A percentile compares a stretch with the other conserved stretches of the same genome.
These are phyloP conservation scores for Exophiala phaeomuriformis DNA, from an alignment of 2,329 filamentous ascomycete genomes.

Conservation along the genomic window DNA sequence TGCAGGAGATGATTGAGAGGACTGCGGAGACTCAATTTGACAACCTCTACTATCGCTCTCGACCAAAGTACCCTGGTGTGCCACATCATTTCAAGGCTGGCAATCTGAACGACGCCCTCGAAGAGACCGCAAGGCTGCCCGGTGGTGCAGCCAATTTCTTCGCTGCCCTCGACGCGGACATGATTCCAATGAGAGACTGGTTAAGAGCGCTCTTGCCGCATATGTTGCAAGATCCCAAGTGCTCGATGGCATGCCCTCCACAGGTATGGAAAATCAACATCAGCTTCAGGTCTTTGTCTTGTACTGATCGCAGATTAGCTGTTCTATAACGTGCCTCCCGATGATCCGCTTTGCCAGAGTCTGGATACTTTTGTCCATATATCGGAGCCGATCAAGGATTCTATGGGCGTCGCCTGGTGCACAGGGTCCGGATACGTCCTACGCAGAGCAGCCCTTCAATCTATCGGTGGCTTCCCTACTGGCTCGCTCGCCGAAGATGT, in stretches of 20 bases:
- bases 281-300: background rate
- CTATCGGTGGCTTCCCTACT: conserved; percentile 28
- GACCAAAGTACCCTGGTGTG: conserved; percentile 27
- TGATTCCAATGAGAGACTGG: conserved; percentile 30
- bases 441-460: conserved; percentile 26
- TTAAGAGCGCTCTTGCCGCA: conserved; percentile 27
- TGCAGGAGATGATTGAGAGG: conserved; percentile 38
- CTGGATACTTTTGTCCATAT: conserved; percentile 25
- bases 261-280: conserved; percentile 15
- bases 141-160: conserved; percentile 25
- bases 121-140: conserved; percentile 16
- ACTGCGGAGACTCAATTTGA: conserved; percentile 25
- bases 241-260: conserved; percentile 25
- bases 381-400: conserved; percentile 28
- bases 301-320: conserved; percentile 20
- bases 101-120: conserved; percentile 25
- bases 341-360: conserved; percentile 26
- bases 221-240: conserved; percentile 21
- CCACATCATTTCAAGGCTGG: conserved; percentile 26
- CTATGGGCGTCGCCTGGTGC: conserved; percentile 28
- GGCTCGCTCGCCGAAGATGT: conserved; percentile 30
- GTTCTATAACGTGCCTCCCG: conserved; percentile 27
- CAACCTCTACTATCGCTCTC: conserved; percentile 39
- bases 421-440: conserved; percentile 29
- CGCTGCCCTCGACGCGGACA: conserved; percentile 30